Evolutionary conservation across 441 rosid genomes (phyloP).

Genomic region (Pelargonium australe): DNA sequence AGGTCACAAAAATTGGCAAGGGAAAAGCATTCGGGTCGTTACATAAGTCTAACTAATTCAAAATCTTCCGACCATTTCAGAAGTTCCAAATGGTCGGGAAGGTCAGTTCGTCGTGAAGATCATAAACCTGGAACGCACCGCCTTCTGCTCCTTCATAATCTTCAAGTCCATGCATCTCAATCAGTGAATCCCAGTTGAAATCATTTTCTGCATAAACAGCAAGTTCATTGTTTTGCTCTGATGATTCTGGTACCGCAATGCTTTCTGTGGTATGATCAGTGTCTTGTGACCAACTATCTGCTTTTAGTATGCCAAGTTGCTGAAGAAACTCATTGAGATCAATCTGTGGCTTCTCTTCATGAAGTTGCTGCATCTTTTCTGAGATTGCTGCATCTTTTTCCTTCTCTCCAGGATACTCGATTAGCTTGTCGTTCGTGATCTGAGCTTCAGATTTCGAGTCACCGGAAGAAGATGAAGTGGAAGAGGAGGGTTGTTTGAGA

Average conservation of each 20-base stretch:
- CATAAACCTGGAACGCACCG: conserved; percentile 24
- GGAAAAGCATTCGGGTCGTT: background rate
- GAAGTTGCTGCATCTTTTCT: conserved; percentile 17
- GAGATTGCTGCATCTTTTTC: conserved; percentile 33
- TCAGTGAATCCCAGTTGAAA: conserved; percentile 67
- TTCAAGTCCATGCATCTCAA: conserved; percentile 49
- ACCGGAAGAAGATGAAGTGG: conserved; percentile 37
- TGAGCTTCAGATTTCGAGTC: conserved; percentile 35
- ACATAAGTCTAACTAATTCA: background rate
- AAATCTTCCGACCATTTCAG: conserved; percentile 17
- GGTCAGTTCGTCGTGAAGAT: conserved; percentile 45
- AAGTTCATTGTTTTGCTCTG: conserved; percentile 33
- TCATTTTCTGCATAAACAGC: conserved; percentile 34
- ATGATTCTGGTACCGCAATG: conserved; percentile 29
- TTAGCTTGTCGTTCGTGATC: conserved; percentile 17
- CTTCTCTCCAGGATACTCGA: conserved; percentile 15
- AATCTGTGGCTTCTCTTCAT: conserved; percentile 66
- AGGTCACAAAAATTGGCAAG: background rate
- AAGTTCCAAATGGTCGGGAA: conserved; percentile 67
- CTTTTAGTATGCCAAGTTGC: conserved; percentile 72
- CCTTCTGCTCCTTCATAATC: conserved; percentile 19
- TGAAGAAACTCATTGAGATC: conserved; percentile 87
- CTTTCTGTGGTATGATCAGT: conserved; percentile 28
- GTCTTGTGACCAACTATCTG: conserved; percentile 24
- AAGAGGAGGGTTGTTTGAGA: conserved; percentile 29